Percentiles rank a stretch among this genome's conserved stretches.
phyloP scores from a whole-genome alignment of 495 filamentous ascomycete species.

The Xeromyces bisporus region DNA sequence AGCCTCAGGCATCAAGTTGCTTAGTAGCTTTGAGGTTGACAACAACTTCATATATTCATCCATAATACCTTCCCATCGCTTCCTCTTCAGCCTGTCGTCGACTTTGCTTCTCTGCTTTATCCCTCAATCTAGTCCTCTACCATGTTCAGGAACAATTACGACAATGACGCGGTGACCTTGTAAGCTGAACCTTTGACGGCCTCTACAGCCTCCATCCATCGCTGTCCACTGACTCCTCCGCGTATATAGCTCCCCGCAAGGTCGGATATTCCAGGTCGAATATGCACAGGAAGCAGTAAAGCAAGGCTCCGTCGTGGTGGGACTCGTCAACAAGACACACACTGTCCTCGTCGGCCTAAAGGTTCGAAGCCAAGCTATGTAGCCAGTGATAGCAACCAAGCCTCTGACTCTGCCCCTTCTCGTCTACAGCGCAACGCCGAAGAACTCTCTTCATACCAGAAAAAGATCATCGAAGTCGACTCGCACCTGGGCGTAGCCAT shows the following conservation, averaged over 20 bases:
- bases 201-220: conserved; percentile 7
- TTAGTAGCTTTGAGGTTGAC: background rate
- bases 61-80: conserved; percentile 3
- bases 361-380: conserved; percentile 34
- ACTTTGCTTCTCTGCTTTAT: too few species aligned
- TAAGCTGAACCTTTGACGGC: conserved; percentile 27
- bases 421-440: conserved; percentile 74
- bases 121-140: conserved; percentile 12
- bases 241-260: conserved; percentile 73
- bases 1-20: conserved; percentile 17
- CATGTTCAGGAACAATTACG: conserved; percentile 99
- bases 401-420: conserved; percentile 3
- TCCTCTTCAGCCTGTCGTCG: conserved; percentile 2
- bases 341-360: conserved; percentile 90
- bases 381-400: background rate
- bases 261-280: conserved; percentile 98
- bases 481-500: conserved; percentile 90
- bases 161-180: conserved; percentile 99
- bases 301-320: conserved; percentile 95
- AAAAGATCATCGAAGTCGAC: conserved; percentile 96
- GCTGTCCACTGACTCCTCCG: conserved; percentile 4
- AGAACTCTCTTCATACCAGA: conserved; percentile 98
- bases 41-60: conserved; percentile 12
- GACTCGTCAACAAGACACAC: conserved; percentile 94
- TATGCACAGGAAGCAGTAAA: conserved; percentile 98